Evolutionary conservation across 345 rosid genomes (phyloP), one percentile per base, ranked within the genome.

Genomic region (Isatis tinctoria): DNA sequence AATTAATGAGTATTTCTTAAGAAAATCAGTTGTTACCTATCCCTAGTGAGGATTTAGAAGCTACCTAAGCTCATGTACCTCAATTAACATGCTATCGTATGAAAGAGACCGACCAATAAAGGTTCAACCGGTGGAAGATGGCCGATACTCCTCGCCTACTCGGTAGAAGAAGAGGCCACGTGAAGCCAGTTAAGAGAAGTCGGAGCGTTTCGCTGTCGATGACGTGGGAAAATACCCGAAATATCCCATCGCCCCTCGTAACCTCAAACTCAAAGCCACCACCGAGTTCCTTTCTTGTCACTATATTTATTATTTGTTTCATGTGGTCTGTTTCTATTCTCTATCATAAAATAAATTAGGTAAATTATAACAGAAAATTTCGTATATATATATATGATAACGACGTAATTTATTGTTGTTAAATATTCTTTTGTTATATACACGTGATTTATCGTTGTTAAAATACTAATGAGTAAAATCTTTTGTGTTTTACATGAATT

Each of bases 131-230:
- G 22, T 72, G 76, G 62, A 52, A 51, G 69, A 39, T 40, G 12
- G 61, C 39, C 39, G 69, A 62, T 72, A 17, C 40, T 47, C 9
- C 8, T 59, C 12, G 24, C 14, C 10, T 60, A 60, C 13, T 62
- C 33, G 24, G 53, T 72, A 40, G 62, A 62, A 72, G 43, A 51
- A 62, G 17, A 72, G 26, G 35, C 20, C 36, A 72, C 63, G 54
- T 72, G 70, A 53, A 61, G 17, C 0, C 17, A 63, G 28, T 10
- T 28, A 51, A 37, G 16, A 48, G 33, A 72, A 52, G 53, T 51
- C 44, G 53, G 53, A 72, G 69, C 33, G 43, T 30, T 51, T 49
- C 37, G 61, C 52, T 49, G 69, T 72, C 60, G 30, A 60, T 60
- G 39, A 48, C 18, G 5, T 71, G 43, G 44, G 10, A 11, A 30